These are phyloP conservation scores for Blastobotrys capitulatus DNA, from an alignment of 1,139 yeast species.

Conservation along the genomic window DNA sequence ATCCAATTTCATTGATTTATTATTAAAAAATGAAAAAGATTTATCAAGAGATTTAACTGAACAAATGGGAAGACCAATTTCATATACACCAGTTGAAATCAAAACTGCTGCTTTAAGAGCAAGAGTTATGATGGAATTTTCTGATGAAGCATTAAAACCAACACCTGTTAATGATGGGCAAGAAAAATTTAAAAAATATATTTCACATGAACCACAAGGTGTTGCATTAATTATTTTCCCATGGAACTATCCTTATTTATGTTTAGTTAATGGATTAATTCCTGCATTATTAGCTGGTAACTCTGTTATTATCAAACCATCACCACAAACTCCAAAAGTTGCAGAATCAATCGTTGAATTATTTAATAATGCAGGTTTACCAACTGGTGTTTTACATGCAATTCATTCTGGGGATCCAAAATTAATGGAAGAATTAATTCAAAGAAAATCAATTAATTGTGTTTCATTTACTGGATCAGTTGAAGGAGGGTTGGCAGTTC, in stretches of 20 bases:
- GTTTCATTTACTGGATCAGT: constrained; percentile 88
- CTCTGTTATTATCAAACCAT: constrained; percentile 73
- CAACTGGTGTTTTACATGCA: constrained; percentile 73
- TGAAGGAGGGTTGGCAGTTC: constrained; percentile 69
- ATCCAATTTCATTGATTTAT: constrained; percentile 27
- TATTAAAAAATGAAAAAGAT: constrained; percentile 24
- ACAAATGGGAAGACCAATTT: constrained; percentile 37
- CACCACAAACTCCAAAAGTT: constrained; percentile 78
- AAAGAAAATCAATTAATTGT: constrained; percentile 58
- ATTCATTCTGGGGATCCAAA: constrained; percentile 52
- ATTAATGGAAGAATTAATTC: constrained; percentile 61
- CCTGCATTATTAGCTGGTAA: constrained; percentile 84
- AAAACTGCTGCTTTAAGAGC: constrained; percentile 33
- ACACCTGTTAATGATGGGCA: constrained; percentile 28
- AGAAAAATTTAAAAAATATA: constrained; percentile 39
- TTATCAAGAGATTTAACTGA: constrained; percentile 31
- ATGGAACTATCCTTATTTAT: constrained; percentile 81
- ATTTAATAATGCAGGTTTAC: constrained; percentile 68
- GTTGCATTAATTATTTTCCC: constrained; percentile 83
- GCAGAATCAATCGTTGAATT: constrained; percentile 62
- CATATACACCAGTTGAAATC: constrained; percentile 33
- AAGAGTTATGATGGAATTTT: constrained; percentile 27
- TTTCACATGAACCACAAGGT: constrained; percentile 62
- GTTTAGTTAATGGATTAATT: constrained; percentile 76
- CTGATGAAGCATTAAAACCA: constrained; percentile 32